Base-by-base conservation (phyloP, 2,329 filamentous ascomycete species). In the Macrophomina phaseolina region DNA sequence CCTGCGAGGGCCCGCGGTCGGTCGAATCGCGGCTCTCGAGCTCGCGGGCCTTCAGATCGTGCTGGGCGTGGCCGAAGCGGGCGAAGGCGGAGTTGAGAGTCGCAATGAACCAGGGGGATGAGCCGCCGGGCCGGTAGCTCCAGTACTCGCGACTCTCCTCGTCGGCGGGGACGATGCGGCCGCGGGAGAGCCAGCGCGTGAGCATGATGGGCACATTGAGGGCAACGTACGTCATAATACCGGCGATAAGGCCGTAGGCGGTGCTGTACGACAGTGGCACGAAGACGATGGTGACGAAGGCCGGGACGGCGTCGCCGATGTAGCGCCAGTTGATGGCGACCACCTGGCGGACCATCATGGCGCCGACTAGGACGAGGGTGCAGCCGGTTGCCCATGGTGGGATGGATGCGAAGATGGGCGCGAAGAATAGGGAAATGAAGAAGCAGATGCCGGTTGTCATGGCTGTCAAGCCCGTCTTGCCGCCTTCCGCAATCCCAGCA, bases 201-300 rank as follows among this genome's bases (percentile, higher is more conserved):
- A 91, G 65, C 85, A 88, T 93, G 16, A 91, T 87, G 32, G 86
- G 76, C 2, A 84, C 86, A 77, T 97, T 96, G 76, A 97, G 84
- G 63, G 90, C 77, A 46, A 90, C 88, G 77, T 96, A 96, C 40
- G 87, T 87, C 74, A 91, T 83, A 70, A 96, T 89, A 40, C 92
- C 91, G 3, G 87, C 91, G 71, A 96, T 96, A 16, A 97, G 83
- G 53, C 93, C 93, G 74, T 96, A 91, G 12, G 93, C 92, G 72
- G 95, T 94, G 65, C 89, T 92, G 82, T 95, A 97, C 4, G 91
- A 92, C 80, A 96, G 95, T 0, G 93, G 92, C 90, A 96, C 96
- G 70, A 94, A 83, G 70, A 90, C 88, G 69, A 97, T 89, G 51
- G 91, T 93, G 42, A 96, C 82, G 77, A 96, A 96, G 2, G 93